Evolutionary conservation across 495 filamentous ascomycete genomes (phyloP).

Genomic region (Cercophora newfieldiana): DNA sequence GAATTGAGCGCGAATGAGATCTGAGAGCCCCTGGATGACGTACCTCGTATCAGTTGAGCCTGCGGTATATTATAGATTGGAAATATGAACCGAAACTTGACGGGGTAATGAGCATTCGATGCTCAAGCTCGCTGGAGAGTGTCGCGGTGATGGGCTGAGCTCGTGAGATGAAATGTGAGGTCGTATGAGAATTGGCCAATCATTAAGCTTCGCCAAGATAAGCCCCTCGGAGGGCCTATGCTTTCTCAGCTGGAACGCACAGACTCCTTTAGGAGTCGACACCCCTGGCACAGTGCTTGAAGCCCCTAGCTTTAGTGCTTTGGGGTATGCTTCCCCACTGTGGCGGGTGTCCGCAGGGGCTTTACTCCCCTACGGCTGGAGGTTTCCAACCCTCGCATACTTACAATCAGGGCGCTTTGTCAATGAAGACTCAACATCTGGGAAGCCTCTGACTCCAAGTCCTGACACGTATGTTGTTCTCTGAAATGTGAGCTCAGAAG

Average conservation of each 20-base stretch:
- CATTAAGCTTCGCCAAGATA: constrained; percentile 6
- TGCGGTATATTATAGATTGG: not conserved
- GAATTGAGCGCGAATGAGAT: not conserved
- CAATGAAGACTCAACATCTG: too few species aligned
- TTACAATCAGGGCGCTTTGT: too few species aligned
- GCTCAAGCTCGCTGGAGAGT: not conserved
- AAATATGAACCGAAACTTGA: not conserved
- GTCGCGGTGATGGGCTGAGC: constrained; percentile 2
- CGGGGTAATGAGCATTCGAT: not conserved
- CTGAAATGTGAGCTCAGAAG: not conserved
- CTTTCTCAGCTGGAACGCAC: not conserved
- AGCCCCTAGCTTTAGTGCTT: too few species aligned
- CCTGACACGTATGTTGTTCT: not conserved
- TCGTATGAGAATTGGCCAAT: constrained; percentile 20
- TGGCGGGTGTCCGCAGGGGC: too few species aligned
- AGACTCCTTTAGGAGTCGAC: too few species aligned
- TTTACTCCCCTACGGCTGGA: too few species aligned
- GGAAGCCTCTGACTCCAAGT: not conserved
- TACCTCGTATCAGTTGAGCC: not conserved
- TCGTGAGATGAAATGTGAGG: constrained; percentile 8
- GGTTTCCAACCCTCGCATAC: too few species aligned
- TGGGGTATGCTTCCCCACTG: too few species aligned
- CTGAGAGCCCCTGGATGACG: not conserved
- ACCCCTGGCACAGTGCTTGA: too few species aligned
- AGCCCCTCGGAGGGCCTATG: not conserved